A percentile compares a stretch with the other conserved stretches of the same genome.
phyloP scores from a whole-genome alignment of 768 basidiomycete genomes.

The Coprinellus micaceus region DNA sequence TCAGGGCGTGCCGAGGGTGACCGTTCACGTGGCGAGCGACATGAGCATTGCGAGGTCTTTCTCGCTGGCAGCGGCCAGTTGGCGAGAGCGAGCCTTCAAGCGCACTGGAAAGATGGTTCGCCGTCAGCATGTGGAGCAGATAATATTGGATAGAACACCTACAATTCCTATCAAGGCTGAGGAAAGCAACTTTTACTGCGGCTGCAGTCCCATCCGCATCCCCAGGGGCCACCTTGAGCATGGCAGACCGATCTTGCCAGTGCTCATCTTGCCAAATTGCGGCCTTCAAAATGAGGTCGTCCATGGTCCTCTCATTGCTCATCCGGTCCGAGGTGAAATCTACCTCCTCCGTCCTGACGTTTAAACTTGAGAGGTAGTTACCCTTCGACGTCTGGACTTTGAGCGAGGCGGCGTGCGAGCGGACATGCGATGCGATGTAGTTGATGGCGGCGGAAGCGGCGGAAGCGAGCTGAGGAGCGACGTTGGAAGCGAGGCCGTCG shows the following conservation, averaged over 20 bases:
- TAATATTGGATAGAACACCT: conserved; percentile 26
- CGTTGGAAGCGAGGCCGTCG: conserved; percentile 76
- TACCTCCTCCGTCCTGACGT: conserved; percentile 78
- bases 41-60: background rate
- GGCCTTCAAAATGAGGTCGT: conserved; percentile 90
- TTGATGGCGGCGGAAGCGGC: conserved; percentile 69
- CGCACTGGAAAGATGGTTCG: conserved; percentile 54
- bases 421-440: conserved; percentile 75
- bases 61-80: conserved; percentile 39
- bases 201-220: conserved; percentile 34
- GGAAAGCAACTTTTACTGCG: conserved; percentile 79
- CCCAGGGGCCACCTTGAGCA: conserved; percentile 50
- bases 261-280: conserved; percentile 93
- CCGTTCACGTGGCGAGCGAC: background rate
- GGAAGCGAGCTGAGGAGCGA: conserved; percentile 56
- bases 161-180: conserved; percentile 92
- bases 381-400: conserved; percentile 96
- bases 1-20: background rate
- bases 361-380: conserved; percentile 84
- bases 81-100: conserved; percentile 83
- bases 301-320: conserved; percentile 74
- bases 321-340: conserved; percentile 51
- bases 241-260: conserved; percentile 78
- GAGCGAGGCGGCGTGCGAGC: conserved; percentile 68
- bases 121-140: conserved; percentile 14